Evolutionary conservation across 495 filamentous ascomycete species (phyloP).

Genomic region (Xylaria curta): DNA sequence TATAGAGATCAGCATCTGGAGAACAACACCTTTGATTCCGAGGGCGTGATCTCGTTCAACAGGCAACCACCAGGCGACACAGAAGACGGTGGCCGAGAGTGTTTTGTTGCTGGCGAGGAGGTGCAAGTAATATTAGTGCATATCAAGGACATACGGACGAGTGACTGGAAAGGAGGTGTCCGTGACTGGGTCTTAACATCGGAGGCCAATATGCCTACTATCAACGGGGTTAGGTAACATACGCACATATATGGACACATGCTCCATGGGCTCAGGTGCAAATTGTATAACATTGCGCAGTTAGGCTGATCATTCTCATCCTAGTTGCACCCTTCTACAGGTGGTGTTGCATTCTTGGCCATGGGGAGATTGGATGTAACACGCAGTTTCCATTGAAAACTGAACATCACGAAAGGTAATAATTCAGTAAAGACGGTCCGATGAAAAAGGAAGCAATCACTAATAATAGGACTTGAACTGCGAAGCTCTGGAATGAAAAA

Average conservation of each 20-base stretch:
- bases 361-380: too few relatives aligned
- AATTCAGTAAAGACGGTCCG: too few relatives aligned
- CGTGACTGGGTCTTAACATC: conserved; percentile 73
- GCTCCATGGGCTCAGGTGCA: neutral
- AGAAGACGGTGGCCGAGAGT: conserved; percentile 60
- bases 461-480: neutral
- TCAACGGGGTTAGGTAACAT: conserved; percentile 43
- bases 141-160: conserved; percentile 75
- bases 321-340: neutral
- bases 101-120: conserved; percentile 72
- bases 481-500: neutral
- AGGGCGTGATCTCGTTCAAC: conserved; percentile 50
- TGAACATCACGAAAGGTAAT: too few relatives aligned
- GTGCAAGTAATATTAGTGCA: conserved; percentile 76
- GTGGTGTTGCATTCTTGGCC: too few relatives aligned
- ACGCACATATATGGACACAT: neutral
- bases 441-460: too few relatives aligned
- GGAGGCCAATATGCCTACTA: conserved; percentile 21
- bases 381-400: too few relatives aligned
- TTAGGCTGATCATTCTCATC: neutral
- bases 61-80: conserved; percentile 18
- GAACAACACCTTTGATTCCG: conserved; percentile 82
- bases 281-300: neutral
- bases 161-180: conserved; percentile 82
- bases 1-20: conserved; percentile 82